These are phyloP conservation scores for Exophiala phaeomuriformis DNA, from an alignment of 2,329 filamentous ascomycete genomes.

Conservation along the genomic window DNA sequence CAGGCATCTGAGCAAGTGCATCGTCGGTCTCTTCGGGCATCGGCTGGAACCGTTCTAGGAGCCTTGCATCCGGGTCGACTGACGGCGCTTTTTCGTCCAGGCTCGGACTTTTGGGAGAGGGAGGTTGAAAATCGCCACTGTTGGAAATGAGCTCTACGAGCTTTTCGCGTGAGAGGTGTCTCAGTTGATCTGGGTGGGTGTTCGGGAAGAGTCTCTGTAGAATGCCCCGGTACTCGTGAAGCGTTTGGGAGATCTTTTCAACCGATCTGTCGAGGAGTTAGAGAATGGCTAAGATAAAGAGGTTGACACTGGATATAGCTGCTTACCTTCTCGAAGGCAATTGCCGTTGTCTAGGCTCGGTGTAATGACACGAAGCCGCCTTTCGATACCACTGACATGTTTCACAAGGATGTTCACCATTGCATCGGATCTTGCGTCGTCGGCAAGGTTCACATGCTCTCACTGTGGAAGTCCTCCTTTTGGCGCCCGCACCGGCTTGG, in stretches of 20 bases:
- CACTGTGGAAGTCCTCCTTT: conserved; percentile 36
- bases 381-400: conserved; percentile 77
- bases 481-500: conserved; percentile 30
- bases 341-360: conserved; percentile 68
- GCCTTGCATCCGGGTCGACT: conserved; percentile 44
- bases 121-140: conserved; percentile 37
- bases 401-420: conserved; percentile 72
- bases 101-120: conserved; percentile 43
- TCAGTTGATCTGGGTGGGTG: conserved; percentile 47
- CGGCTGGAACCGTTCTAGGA: conserved; percentile 58
- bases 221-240: conserved; percentile 59
- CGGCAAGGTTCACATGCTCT: conserved; percentile 68
- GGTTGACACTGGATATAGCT: background rate
- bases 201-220: conserved; percentile 57
- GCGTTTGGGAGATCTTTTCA: conserved; percentile 56
- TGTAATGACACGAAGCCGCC: conserved; percentile 70
- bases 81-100: conserved; percentile 38
- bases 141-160: conserved; percentile 51
- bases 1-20: conserved; percentile 30
- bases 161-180: conserved; percentile 51
- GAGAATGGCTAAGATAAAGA: conserved; percentile 10
- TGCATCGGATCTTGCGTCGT: conserved; percentile 74
- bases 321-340: conserved; percentile 70
- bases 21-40: conserved; percentile 61
- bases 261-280: conserved; percentile 42